Evolutionary conservation across 805 yeast genomes (phyloP).

Genomic region (Cyberlindnera amylophila): DNA sequence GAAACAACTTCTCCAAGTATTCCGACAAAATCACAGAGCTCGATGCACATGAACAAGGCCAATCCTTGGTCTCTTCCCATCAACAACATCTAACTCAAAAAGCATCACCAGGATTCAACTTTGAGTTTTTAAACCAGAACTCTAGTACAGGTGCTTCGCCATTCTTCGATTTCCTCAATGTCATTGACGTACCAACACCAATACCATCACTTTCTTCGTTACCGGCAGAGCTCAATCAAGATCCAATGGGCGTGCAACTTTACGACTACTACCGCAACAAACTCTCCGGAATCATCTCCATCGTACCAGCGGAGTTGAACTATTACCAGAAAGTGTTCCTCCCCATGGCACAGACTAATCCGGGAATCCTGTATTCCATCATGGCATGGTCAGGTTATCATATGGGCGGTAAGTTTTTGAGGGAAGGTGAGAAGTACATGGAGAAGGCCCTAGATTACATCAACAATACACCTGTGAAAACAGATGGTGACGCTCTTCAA

Average conservation of each 20-base stretch:
- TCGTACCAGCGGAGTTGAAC: constrained; percentile 46
- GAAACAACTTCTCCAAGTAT: constrained; percentile 16
- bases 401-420: constrained; percentile 34
- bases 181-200: constrained; percentile 15
- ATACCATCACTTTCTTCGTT: constrained; percentile 15
- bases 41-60: constrained; percentile 5
- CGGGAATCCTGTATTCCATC: constrained; percentile 46
- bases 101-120: not conserved
- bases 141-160: constrained; percentile 5
- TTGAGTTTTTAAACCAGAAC: constrained; percentile 8
- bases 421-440: constrained; percentile 47
- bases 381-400: constrained; percentile 54
- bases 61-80: not conserved
- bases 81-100: not conserved
- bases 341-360: constrained; percentile 47
- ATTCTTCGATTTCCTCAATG: constrained; percentile 12
- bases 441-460: constrained; percentile 44
- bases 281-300: constrained; percentile 44
- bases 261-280: constrained; percentile 48
- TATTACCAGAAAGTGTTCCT: constrained; percentile 49
- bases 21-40: constrained; percentile 18
- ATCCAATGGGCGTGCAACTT: constrained; percentile 39
- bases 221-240: constrained; percentile 30
- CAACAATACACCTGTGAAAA: constrained; percentile 29
- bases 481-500: constrained; percentile 26